Conservation (phyloP, 2,329 filamentous ascomycete species). For the Colletotrichum graminicola region DNA sequence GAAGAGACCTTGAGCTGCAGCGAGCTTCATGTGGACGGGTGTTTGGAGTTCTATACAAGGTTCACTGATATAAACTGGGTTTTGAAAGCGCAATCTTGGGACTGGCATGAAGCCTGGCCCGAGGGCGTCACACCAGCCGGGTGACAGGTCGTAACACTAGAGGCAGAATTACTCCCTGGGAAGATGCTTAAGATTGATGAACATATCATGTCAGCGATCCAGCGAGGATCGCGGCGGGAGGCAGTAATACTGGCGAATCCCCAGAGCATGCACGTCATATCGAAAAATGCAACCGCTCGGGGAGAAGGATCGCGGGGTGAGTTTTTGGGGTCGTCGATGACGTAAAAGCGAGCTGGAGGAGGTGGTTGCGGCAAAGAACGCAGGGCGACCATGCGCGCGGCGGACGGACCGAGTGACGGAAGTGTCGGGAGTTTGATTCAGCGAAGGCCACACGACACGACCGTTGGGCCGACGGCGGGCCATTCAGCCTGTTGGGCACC, state of each 20-base stretch:
- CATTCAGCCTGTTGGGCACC: constrained; percentile 7
- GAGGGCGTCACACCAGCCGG: constrained; percentile 33
- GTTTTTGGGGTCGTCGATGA: neutral
- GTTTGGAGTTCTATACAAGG: constrained; percentile 26
- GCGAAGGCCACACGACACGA: constrained; percentile 10
- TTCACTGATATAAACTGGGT: constrained; percentile 6
- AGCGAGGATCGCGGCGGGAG: neutral
- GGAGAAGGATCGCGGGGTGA: neutral
- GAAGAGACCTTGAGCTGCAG: neutral
- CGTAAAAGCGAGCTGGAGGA: neutral
- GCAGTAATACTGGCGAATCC: constrained; percentile 1
- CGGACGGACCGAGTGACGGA: constrained; percentile 33
- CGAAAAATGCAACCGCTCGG: neutral
- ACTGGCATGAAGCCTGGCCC: constrained; percentile 10
- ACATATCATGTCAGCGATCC: constrained; percentile 20
- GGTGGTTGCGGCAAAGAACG: constrained; percentile 1
- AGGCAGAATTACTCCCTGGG: constrained; percentile 34
- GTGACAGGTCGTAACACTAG: constrained; percentile 34
- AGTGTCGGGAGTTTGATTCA: constrained; percentile 38
- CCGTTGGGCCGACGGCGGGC: constrained; percentile 18
- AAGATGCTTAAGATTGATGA: constrained; percentile 36
- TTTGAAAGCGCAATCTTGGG: constrained; percentile 4
- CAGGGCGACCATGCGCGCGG: constrained; percentile 16
- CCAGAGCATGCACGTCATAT: constrained; percentile 1
- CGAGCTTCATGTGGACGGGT: neutral